phyloP scores from a whole-genome alignment of 768 basidiomycete species.

The Leccinellum rugosiceps region DNA sequence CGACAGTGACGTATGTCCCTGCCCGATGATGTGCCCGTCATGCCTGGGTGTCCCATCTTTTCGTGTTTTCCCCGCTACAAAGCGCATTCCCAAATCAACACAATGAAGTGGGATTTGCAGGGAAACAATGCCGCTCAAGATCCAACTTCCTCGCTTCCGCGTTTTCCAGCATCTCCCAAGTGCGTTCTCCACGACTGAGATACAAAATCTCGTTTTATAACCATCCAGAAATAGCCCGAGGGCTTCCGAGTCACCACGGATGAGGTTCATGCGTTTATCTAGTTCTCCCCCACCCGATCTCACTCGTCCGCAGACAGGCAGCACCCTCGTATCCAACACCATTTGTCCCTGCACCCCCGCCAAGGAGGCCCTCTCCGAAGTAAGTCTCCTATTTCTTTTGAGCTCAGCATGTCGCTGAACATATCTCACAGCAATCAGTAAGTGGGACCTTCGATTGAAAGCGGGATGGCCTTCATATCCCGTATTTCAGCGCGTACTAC shows the following conservation, averaged over 20 bases:
- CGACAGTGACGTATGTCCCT: neutral
- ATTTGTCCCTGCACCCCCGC: slow-evolving; percentile 9
- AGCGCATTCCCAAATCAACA: slow-evolving; percentile 29
- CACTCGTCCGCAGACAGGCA: slow-evolving; percentile 13
- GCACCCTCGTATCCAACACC: slow-evolving; percentile 12
- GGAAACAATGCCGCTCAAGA: slow-evolving; percentile 15
- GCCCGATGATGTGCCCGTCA: slow-evolving; percentile 14
- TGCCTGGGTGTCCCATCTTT: slow-evolving; percentile 31
- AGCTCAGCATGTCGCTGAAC: slow-evolving; percentile 7
- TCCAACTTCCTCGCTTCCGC: slow-evolving; percentile 10
- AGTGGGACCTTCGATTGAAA: slow-evolving; percentile 14
- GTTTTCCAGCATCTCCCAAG: slow-evolving; percentile 1
- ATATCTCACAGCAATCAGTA: slow-evolving; percentile 20
- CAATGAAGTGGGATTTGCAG: slow-evolving; percentile 26
- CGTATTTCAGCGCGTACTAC: slow-evolving; percentile 20
- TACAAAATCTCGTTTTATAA: neutral
- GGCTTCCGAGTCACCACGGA: slow-evolving; percentile 7
- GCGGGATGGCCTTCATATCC: slow-evolving; percentile 12
- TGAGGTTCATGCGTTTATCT: slow-evolving; percentile 5
- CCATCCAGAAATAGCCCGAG: slow-evolving; percentile 5
- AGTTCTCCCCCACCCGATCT: neutral
- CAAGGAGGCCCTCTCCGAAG: slow-evolving; percentile 20
- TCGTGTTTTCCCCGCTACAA: slow-evolving; percentile 32
- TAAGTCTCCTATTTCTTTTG: slow-evolving; percentile 4
- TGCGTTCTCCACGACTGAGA: slow-evolving; percentile 8